Evolutionary conservation across 768 basidiomycete genomes (phyloP).

Genomic region (Collybiopsis confluens): DNA sequence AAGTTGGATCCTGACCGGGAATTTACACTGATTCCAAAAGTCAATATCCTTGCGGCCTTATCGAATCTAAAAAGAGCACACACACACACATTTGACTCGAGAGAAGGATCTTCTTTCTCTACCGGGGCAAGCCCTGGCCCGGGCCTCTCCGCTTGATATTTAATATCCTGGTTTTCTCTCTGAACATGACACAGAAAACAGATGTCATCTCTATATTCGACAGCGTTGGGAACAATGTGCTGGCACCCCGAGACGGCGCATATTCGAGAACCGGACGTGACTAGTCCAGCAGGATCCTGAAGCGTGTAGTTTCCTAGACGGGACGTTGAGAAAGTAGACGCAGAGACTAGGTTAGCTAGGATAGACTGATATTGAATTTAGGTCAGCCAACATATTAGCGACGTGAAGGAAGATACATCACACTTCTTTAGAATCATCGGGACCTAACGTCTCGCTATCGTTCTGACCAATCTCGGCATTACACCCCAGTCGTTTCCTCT

Average conservation of each 20-base stretch:
- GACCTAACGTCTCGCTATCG: too few relatives aligned
- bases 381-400: too few relatives aligned
- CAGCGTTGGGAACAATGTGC: neutral
- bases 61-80: too few relatives aligned
- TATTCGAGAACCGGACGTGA: neutral
- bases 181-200: conserved; percentile 1
- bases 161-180: too few relatives aligned
- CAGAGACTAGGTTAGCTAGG: too few relatives aligned
- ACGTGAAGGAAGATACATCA: too few relatives aligned
- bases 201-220: neutral
- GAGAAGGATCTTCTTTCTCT: neutral
- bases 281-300: conserved; percentile 1
- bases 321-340: neutral
- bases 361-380: too few relatives aligned
- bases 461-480: neutral
- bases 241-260: neutral
- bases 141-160: neutral
- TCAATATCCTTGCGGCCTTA: too few relatives aligned
- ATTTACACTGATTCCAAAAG: neutral
- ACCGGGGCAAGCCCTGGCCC: neutral
- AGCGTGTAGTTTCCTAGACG: neutral
- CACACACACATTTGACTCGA: neutral
- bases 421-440: too few relatives aligned
- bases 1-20: neutral
- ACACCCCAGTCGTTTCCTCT: neutral